phyloP scores from a whole-genome alignment of 768 basidiomycete genomes.

The Fomitopsis serialis region DNA sequence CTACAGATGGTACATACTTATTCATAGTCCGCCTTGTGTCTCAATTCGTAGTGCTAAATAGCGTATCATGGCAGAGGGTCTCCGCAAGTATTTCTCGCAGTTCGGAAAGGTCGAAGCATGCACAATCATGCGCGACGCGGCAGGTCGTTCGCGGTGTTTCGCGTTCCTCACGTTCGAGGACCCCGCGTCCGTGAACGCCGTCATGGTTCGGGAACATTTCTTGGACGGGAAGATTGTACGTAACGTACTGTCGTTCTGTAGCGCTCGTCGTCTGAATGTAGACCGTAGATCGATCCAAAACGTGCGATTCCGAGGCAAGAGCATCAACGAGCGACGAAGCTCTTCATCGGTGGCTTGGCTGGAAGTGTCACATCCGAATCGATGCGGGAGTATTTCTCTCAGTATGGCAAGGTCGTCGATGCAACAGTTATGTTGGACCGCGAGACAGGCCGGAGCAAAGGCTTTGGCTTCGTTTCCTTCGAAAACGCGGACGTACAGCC shows the following conservation, averaged over 20 bases:
- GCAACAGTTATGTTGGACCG: slow-evolving; percentile 99
- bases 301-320: slow-evolving; percentile 96
- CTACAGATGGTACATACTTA: slow-evolving; percentile 85
- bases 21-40: slow-evolving; percentile 30
- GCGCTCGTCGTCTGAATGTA: slow-evolving; percentile 1
- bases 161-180: slow-evolving; percentile 97
- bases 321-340: slow-evolving; percentile 86
- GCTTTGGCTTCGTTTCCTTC: slow-evolving; percentile 97
- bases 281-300: slow-evolving; percentile 93
- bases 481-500: slow-evolving; percentile 87
- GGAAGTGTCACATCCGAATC: slow-evolving; percentile 90
- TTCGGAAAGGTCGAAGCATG: slow-evolving; percentile 97
- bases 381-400: slow-evolving; percentile 88
- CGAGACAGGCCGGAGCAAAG: slow-evolving; percentile 91
- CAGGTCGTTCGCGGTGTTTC: slow-evolving; percentile 93
- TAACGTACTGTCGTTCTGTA: slow-evolving; percentile 11
- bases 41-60: slow-evolving; percentile 40
- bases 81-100: slow-evolving; percentile 87
- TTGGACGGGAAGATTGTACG: slow-evolving; percentile 96
- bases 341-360: slow-evolving; percentile 94
- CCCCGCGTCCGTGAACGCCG: slow-evolving; percentile 87
- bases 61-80: slow-evolving; percentile 47
- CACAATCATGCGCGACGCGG: slow-evolving; percentile 97
- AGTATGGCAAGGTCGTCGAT: slow-evolving; percentile 94
- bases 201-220: slow-evolving; percentile 92